Evolutionary conservation across 768 basidiomycete species (phyloP).

Genomic region (Lentinula boryana): DNA sequence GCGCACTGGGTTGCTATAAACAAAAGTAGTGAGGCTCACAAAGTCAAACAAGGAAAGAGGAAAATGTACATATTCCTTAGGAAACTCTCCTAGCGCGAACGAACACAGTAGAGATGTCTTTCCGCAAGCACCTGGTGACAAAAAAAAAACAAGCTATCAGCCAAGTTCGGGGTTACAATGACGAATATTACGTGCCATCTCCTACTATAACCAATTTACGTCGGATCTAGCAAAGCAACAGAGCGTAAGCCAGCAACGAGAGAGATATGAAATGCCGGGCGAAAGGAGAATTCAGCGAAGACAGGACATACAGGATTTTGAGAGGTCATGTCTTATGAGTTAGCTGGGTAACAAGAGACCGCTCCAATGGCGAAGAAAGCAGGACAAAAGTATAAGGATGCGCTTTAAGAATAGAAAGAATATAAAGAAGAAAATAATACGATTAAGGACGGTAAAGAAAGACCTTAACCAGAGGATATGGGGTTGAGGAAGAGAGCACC

Average conservation of each 20-base stretch:
- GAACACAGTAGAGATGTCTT: conserved; percentile 91
- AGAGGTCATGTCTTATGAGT: conserved; percentile 23
- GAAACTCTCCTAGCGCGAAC: conserved; percentile 92
- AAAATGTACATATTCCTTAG: conserved; percentile 84
- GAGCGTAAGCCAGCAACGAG: not conserved
- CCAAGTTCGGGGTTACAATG: not conserved
- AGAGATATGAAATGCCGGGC: not conserved
- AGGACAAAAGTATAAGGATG: conserved; percentile 12
- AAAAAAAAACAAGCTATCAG: conserved; percentile 15
- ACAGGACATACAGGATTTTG: conserved; percentile 51
- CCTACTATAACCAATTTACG: conserved; percentile 96
- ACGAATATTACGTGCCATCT: conserved; percentile 61
- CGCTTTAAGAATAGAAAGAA: conserved; percentile 12
- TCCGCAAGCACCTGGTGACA: conserved; percentile 77
- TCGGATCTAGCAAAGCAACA: conserved; percentile 59
- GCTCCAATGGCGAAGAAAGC: conserved; percentile 4
- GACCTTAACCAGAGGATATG: conserved; percentile 1
- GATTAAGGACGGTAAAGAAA: not conserved
- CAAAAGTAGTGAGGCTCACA: conserved; percentile 9
- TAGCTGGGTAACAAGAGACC: not conserved
- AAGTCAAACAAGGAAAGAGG: conserved; percentile 6
- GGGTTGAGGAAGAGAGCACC: not conserved
- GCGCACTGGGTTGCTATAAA: conserved; percentile 54
- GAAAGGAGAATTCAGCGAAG: conserved; percentile 1
- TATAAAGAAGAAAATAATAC: conserved; percentile 14